Evolutionary conservation across 805 yeast species (phyloP), one percentile per base, ranked within the genome.

Genomic region (Lipomyces chichibuensis): DNA sequence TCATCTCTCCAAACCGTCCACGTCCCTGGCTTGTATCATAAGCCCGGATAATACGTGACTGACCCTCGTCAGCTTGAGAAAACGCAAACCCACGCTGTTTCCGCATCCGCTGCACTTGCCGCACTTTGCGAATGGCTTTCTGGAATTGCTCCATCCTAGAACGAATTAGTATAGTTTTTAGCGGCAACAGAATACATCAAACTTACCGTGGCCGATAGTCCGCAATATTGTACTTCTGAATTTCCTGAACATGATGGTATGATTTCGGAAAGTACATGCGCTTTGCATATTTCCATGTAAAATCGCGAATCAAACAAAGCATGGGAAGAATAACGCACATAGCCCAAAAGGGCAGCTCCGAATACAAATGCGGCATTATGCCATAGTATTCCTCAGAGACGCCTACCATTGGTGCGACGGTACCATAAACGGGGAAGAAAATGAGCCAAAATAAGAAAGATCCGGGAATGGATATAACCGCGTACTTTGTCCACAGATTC

Each of bases 31-130:
- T 94, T 2, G 98, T 94, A 78, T 95, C 99, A 75, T 95, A 95
- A 82, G 96, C 91, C 74, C 98, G 85, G 59, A 95, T 89, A 68
- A 95, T 85, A 75, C 88, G 88, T 72, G 92, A 97, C 79, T 93
- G 97, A 49, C 96, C 96, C 76, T 91, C 97, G 70, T 92, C 97
- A 58, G 90, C 92, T 78, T 95, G 98, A 6, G 98, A 92, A 75
- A 95, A 95, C 1, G 99, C 99, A 82, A 91, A 95, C 5, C 99
- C 99, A 79, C 98, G 88, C 80, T 95, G 99, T 75, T 95, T 95
- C 77, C 96, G 90, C 91, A 95, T 94, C 78, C 99, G 85, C 78
- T 94, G 97, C 51, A 95, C 98, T 79, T 96, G 99, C 79, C 99
- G 88, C 29, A 95, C 98, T 76, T 92, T 95, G 75, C 98, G 85